These are phyloP conservation scores for Mucor irregularis DNA, from an alignment of 371 early-diverging fungal species.

Conservation along the genomic window DNA sequence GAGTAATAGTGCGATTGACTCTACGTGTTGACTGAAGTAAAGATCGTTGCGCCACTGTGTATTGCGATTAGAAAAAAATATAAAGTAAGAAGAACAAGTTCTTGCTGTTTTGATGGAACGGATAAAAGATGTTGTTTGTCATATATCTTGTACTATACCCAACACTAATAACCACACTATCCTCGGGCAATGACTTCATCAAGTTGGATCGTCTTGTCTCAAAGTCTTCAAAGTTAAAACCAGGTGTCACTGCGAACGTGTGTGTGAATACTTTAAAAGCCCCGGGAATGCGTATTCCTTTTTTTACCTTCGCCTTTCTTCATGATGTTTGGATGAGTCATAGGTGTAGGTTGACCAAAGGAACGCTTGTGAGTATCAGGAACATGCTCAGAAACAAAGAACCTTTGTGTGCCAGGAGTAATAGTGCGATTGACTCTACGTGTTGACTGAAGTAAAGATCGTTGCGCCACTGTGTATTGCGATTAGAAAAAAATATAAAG, in stretches of 20 bases:
- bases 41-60: constrained; percentile 5
- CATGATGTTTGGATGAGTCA: constrained; percentile 82
- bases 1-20: background rate
- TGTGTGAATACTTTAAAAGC: no score
- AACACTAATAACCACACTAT: constrained; percentile 70
- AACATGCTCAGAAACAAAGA: constrained; percentile 11
- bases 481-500: no score
- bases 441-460: background rate
- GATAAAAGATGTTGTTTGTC: constrained; percentile 92
- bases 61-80: no score
- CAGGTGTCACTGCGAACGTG: constrained; percentile 90
- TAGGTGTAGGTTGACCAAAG: constrained; percentile 72
- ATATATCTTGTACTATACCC: constrained; percentile 84
- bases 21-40: background rate
- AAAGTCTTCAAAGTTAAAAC: constrained; percentile 72
- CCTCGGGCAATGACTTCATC: constrained; percentile 62
- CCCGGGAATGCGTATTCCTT: no score
- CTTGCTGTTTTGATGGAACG: constrained; percentile 94
- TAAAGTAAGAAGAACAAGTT: no score
- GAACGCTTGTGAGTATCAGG: constrained; percentile 43
- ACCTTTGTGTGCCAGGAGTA: background rate
- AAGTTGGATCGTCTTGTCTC: constrained; percentile 71
- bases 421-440: background rate
- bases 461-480: constrained; percentile 3
- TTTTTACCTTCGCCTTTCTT: background rate